These are phyloP conservation scores for Backusella tarrabulga DNA, from an alignment of 192 early-diverging fungal species.

Conservation along the genomic window DNA sequence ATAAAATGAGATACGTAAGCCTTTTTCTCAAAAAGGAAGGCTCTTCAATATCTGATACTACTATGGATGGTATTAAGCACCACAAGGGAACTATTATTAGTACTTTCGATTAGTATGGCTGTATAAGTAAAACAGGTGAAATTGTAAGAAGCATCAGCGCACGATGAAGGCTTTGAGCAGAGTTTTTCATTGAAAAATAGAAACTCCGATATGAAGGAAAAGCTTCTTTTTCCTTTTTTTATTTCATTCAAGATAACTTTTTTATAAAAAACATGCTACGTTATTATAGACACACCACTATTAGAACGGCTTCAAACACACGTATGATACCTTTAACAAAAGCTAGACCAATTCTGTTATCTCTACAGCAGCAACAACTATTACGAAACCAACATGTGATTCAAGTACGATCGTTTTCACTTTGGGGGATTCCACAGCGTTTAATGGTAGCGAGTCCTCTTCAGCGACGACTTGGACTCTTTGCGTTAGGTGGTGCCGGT, in stretches of 20 bases:
- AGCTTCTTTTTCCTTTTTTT: background rate
- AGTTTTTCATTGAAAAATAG: background rate
- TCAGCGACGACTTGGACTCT: background rate
- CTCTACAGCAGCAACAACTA: background rate
- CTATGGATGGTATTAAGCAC: no score
- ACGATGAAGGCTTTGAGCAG: no score
- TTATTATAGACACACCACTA: background rate
- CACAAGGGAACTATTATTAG: no score
- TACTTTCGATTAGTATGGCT: no score
- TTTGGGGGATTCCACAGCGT: background rate
- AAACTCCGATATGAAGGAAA: background rate
- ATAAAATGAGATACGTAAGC: no score
- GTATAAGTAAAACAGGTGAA: no score
- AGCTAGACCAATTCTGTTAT: background rate
- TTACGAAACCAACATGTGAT: background rate
- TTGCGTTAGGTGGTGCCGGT: background rate
- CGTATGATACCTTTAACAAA: background rate
- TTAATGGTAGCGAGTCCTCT: background rate
- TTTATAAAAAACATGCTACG: background rate
- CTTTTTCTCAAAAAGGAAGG: no score
- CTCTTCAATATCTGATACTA: no score
- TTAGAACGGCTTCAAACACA: background rate
- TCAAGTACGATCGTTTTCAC: background rate
- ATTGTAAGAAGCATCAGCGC: no score
- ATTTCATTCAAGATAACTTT: background rate